Evolutionary conservation across 2,329 filamentous ascomycete genomes (phyloP).

Genomic region (Colletotrichum agaves): DNA sequence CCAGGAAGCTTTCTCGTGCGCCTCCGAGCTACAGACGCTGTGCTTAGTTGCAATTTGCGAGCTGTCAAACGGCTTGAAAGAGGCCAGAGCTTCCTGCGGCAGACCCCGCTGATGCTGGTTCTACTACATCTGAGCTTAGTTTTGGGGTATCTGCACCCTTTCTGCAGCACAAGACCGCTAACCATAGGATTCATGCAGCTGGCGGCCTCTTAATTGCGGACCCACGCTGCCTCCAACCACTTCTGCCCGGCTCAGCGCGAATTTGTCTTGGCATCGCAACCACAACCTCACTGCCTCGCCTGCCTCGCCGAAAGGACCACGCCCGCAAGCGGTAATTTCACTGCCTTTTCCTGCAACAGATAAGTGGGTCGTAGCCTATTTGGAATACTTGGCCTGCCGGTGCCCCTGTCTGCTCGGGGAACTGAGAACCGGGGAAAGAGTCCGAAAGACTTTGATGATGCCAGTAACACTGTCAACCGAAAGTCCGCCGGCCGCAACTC

Average conservation of each 20-base stretch:
- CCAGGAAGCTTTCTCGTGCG: constrained; percentile 7
- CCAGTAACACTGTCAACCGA: constrained; percentile 16
- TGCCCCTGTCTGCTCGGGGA: constrained; percentile 23
- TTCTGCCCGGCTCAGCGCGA: constrained; percentile 8
- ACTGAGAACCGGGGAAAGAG: constrained; percentile 27
- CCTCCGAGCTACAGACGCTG: constrained; percentile 18
- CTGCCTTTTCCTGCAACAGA: constrained; percentile 22
- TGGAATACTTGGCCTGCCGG: constrained; percentile 32
- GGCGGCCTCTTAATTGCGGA: constrained; percentile 37
- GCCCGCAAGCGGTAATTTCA: constrained; percentile 26
- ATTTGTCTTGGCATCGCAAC: constrained; percentile 22
- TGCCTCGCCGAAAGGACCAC: constrained; percentile 14
- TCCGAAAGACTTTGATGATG: constrained; percentile 19
- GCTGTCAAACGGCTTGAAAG: constrained; percentile 18
- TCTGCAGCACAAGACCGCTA: constrained; percentile 24
- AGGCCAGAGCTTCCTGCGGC: constrained; percentile 25
- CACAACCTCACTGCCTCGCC: constrained; percentile 14
- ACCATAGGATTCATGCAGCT: constrained; percentile 32
- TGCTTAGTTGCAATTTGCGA: constrained; percentile 13
- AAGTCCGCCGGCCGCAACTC: constrained; percentile 23
- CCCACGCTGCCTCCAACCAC: constrained; percentile 16
- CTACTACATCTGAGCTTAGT: constrained; percentile 25
- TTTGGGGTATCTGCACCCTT: constrained; percentile 31
- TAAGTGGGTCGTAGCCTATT: constrained; percentile 17
- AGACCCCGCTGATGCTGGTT: constrained; percentile 24